Conservation (phyloP, 140 eudicot genomes). For the Cichorium intybus region DNA sequence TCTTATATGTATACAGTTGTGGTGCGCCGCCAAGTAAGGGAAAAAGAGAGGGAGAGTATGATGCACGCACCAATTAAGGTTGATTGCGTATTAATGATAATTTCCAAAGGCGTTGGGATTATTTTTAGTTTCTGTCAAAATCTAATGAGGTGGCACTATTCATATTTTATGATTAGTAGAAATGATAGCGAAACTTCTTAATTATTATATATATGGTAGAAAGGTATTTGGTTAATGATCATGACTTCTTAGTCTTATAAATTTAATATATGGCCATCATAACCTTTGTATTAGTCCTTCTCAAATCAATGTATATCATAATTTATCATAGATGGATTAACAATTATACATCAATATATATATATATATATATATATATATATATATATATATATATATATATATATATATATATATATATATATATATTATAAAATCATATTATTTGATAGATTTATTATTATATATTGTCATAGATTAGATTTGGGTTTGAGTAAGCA, state of each 20-base stretch:
- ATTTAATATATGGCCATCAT: constrained; percentile 14
- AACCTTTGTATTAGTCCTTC: background rate
- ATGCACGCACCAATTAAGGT: constrained; percentile 23
- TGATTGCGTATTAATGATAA: constrained; percentile 22
- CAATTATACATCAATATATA: background rate
- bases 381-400: too few relatives aligned
- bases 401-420: too few relatives aligned
- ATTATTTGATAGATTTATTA: background rate
- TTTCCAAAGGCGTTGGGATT: constrained; percentile 27
- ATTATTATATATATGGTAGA: constrained; percentile 4
- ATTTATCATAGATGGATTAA: background rate
- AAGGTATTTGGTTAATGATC: constrained; percentile 25
- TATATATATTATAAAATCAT: too few relatives aligned
- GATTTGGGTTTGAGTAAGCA: constrained; percentile 23
- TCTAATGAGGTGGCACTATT: constrained; percentile 29
- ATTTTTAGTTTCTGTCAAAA: constrained; percentile 23
- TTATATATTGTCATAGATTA: background rate
- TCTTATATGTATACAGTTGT: background rate
- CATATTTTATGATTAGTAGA: constrained; percentile 14
- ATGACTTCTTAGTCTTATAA: constrained; percentile 19
- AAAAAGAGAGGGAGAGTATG: constrained; percentile 10
- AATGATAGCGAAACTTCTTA: constrained; percentile 21
- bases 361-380: too few relatives aligned
- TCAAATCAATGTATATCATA: constrained; percentile 1
- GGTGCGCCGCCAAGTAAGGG: constrained; percentile 17